phyloP scores from a whole-genome alignment of 495 filamentous ascomycete species.

The Penicillium angulare region DNA sequence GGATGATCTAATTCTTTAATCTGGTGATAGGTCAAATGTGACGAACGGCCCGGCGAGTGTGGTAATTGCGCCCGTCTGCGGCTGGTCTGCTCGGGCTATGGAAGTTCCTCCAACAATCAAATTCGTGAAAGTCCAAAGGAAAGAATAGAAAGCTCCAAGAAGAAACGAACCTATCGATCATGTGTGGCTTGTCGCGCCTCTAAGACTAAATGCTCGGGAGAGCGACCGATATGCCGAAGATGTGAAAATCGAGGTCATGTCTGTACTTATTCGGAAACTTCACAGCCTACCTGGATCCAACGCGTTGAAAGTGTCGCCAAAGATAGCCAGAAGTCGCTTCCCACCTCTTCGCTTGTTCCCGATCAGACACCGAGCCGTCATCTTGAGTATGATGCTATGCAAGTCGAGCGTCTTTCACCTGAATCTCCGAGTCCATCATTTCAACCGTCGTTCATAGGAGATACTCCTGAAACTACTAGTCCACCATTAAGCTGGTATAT shows the following conservation, averaged over 20 bases:
- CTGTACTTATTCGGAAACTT: constrained; percentile 31
- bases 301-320: constrained; percentile 9
- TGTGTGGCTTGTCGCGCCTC: constrained; percentile 30
- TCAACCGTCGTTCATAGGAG: neutral
- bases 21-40: constrained; percentile 29
- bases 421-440: constrained; percentile 1
- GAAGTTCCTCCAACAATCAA: constrained; percentile 6
- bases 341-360: neutral
- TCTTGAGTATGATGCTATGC: neutral
- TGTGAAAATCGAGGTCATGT: constrained; percentile 22
- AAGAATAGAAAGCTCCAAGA: constrained; percentile 6
- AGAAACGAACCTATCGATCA: constrained; percentile 33
- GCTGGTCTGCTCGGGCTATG: constrained; percentile 24
- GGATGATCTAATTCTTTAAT: neutral
- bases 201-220: constrained; percentile 37
- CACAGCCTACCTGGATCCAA: constrained; percentile 28
- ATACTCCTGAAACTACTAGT: neutral
- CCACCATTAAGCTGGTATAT: constrained; percentile 10
- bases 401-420: neutral
- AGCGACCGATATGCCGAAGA: constrained; percentile 28
- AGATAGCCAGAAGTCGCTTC: neutral
- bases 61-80: constrained; percentile 27
- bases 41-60: constrained; percentile 26
- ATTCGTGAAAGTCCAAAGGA: neutral
- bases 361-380: neutral